Conservation (phyloP, 73 alveolate genomes). For the Tetrahymena malaccensis region DNA sequence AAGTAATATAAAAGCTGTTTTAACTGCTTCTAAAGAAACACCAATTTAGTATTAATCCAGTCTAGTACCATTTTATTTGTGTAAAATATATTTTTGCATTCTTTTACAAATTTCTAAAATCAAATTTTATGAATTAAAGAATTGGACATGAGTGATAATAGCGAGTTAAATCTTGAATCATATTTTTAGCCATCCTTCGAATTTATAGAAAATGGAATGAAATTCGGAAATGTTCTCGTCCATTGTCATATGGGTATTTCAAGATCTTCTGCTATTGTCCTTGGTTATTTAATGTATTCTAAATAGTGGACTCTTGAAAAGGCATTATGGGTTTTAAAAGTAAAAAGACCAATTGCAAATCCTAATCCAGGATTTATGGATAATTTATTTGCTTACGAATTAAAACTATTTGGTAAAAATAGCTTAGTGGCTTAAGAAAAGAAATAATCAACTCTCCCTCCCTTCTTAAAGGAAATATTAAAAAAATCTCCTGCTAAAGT, state of each 20-base stretch:
- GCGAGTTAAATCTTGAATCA: background rate
- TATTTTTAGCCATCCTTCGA: background rate
- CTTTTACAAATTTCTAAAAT: too few relatives aligned
- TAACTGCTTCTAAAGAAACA: background rate
- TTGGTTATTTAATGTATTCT: conserved; percentile 65
- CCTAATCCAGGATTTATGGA: conserved; percentile 65
- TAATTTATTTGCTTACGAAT: conserved; percentile 47
- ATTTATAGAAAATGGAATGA: background rate
- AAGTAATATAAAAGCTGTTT: background rate
- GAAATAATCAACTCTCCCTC: background rate
- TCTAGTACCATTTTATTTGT: background rate
- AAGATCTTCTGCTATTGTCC: conserved; percentile 64
- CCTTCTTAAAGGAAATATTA: background rate
- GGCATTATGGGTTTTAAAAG: conserved; percentile 43
- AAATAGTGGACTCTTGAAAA: conserved; percentile 22
- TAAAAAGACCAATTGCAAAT: conserved; percentile 55
- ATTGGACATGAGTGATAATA: background rate
- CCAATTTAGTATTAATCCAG: background rate
- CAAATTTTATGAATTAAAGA: background rate
- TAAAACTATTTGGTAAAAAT: background rate
- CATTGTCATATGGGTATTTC: conserved; percentile 77
- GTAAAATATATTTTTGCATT: background rate
- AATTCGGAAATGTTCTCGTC: conserved; percentile 36
- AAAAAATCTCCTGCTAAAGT: background rate
- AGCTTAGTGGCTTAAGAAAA: background rate